phyloP scores from a whole-genome alignment of 495 filamentous ascomycete species.

The Aspergillus hancockii region DNA sequence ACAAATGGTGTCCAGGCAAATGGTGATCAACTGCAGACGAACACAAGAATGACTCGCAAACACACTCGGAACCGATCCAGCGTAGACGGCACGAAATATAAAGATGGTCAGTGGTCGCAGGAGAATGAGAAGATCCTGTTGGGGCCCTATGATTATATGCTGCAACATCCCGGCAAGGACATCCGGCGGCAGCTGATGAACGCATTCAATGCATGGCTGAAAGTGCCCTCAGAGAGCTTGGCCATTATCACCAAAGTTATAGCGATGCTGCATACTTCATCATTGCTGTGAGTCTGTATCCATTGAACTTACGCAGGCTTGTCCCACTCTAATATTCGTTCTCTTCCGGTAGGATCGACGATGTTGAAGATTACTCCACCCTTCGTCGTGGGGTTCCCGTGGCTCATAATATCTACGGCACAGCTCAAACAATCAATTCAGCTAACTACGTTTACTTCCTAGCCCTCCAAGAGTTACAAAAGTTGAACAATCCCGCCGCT shows the following conservation, averaged over 20 bases:
- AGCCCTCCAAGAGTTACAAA: slow-evolving; percentile 78
- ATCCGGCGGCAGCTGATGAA: slow-evolving; percentile 81
- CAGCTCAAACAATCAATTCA: slow-evolving; percentile 94
- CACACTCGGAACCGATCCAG: slow-evolving; percentile 46
- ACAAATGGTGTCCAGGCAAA: slow-evolving; percentile 44
- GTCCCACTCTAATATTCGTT: not conserved
- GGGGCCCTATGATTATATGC: slow-evolving; percentile 87
- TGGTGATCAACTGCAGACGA: slow-evolving; percentile 49
- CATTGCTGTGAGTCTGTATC: slow-evolving; percentile 61
- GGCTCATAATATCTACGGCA: slow-evolving; percentile 92
- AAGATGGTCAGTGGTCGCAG: slow-evolving; percentile 60
- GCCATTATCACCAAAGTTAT: slow-evolving; percentile 85
- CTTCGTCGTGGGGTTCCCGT: slow-evolving; percentile 89
- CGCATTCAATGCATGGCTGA: slow-evolving; percentile 88
- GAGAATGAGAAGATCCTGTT: slow-evolving; percentile 78
- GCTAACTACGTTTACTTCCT: slow-evolving; percentile 97
- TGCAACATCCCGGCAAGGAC: slow-evolving; percentile 86
- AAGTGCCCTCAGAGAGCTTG: slow-evolving; percentile 76
- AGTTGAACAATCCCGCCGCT: slow-evolving; percentile 67
- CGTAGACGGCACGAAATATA: slow-evolving; percentile 52
- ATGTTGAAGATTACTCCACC: slow-evolving; percentile 81
- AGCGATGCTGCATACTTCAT: slow-evolving; percentile 92
- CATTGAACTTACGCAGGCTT: not conserved
- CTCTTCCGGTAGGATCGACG: slow-evolving; percentile 66
- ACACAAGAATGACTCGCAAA: slow-evolving; percentile 23